Conservation (phyloP, 768 basidiomycete species). For the Boletus vinaceobasis region DNA sequence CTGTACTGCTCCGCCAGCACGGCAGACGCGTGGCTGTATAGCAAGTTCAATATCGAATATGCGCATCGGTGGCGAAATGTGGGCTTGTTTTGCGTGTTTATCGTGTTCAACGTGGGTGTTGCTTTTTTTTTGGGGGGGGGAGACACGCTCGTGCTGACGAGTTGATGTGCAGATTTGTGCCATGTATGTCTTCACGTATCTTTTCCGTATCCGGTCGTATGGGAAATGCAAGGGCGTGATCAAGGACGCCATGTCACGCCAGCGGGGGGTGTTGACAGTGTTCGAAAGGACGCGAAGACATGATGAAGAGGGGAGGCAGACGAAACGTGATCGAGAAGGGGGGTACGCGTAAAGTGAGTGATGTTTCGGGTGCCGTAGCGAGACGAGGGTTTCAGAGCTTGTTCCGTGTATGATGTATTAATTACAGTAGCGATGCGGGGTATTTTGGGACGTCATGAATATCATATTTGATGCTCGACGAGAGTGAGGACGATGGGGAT, state of each 20-base stretch:
- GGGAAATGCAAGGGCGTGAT: constrained; percentile 6
- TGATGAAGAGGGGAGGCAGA: not conserved
- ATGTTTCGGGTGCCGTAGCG: not conserved
- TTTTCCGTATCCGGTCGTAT: constrained; percentile 46
- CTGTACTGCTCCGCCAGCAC: constrained; percentile 54
- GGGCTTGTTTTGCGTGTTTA: constrained; percentile 43
- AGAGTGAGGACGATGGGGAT: no score
- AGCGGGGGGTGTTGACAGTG: not conserved
- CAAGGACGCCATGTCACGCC: not conserved
- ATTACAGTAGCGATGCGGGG: no score
- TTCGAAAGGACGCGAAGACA: not conserved
- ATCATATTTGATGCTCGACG: no score
- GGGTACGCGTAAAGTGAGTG: not conserved
- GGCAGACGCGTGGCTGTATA: constrained; percentile 49
- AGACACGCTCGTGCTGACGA: not conserved
- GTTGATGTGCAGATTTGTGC: constrained; percentile 35
- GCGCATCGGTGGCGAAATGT: constrained; percentile 46
- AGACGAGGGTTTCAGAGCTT: not conserved
- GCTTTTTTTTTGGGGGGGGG: no score
- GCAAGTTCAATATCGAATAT: constrained; percentile 59
- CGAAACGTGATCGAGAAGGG: not conserved
- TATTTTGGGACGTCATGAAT: no score
- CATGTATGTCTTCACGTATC: constrained; percentile 52
- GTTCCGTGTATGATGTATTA: no score
- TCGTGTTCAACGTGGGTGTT: constrained; percentile 43